phyloP scores from a whole-genome alignment of 148 eudicot species.

The Vaccinium myrtillus region DNA sequence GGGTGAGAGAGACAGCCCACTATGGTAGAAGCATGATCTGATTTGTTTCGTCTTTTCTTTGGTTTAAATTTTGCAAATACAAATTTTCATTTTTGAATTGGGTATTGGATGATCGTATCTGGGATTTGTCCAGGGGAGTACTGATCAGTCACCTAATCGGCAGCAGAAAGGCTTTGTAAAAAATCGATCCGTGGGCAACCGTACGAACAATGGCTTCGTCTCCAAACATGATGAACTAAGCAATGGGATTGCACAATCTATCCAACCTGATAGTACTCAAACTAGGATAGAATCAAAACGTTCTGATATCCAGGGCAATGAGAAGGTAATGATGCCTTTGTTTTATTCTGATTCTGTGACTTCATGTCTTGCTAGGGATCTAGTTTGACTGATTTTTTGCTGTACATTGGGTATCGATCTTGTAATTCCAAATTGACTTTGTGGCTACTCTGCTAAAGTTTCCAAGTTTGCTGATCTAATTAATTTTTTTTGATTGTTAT shows the following conservation, averaged over 20 bases:
- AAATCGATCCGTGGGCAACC: slow-evolving; percentile 54
- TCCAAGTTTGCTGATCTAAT: neutral
- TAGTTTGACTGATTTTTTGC: neutral
- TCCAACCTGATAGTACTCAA: slow-evolving; percentile 28
- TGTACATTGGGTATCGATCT: neutral
- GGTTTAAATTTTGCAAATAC: neutral
- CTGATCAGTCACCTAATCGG: slow-evolving; percentile 58
- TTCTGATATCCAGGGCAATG: slow-evolving; percentile 33
- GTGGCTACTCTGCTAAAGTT: neutral
- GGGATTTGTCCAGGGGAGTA: slow-evolving; percentile 41
- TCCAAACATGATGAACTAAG: slow-evolving; percentile 59
- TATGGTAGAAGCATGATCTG: neutral
- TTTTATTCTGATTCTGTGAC: neutral
- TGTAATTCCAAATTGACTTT: neutral
- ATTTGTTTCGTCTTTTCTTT: neutral
- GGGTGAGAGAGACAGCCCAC: neutral
- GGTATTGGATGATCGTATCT: slow-evolving; percentile 15
- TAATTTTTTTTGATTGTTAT: too few relatives aligned
- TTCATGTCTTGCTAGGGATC: neutral
- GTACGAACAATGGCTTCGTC: slow-evolving; percentile 48
- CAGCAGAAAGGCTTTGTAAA: slow-evolving; percentile 40
- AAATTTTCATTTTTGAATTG: slow-evolving; percentile 2
- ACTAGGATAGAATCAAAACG: slow-evolving; percentile 18
- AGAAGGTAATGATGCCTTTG: slow-evolving; percentile 55
- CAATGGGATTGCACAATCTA: slow-evolving; percentile 52